A percentile compares a stretch with the other conserved stretches of the same genome.
Conservation (phyloP, 2,329 filamentous ascomycete genomes). For the Cryphonectria parasitica region DNA sequence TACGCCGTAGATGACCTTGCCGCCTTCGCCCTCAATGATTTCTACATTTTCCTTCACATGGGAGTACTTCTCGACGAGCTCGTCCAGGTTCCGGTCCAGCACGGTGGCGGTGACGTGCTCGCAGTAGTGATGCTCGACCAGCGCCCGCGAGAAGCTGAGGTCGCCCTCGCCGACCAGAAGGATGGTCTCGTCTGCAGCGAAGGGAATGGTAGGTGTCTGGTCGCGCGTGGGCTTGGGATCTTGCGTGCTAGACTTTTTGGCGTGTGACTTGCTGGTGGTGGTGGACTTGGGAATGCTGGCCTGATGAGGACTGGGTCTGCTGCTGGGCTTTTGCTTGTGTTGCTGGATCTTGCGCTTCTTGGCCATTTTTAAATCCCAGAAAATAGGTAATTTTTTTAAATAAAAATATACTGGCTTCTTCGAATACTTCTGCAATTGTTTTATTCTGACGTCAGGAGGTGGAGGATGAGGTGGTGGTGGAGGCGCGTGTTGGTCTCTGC, state of each 20-base stretch:
- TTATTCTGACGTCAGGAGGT: background rate
- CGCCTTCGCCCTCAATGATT: conserved; percentile 50
- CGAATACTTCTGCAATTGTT: background rate
- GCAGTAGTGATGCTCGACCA: conserved; percentile 69
- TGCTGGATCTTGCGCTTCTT: conserved; percentile 49
- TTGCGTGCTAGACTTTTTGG: conserved; percentile 27
- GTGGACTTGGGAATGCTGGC: background rate
- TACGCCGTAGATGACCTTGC: conserved; percentile 61
- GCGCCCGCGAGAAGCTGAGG: conserved; percentile 73
- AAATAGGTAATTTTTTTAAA: too few species aligned
- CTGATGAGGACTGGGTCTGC: conserved; percentile 8
- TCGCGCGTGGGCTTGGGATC: conserved; percentile 30
- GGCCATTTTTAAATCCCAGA: conserved; percentile 36
- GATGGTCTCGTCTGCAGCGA: conserved; percentile 67
- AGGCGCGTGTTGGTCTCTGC: too few species aligned
- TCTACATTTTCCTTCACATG: conserved; percentile 65
- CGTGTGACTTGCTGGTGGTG: conserved; percentile 30
- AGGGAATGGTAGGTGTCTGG: conserved; percentile 65
- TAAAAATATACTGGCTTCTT: too few species aligned
- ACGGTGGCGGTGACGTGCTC: conserved; percentile 71
- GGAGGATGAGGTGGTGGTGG: background rate
- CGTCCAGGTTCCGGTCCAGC: conserved; percentile 59
- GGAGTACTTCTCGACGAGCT: conserved; percentile 75
- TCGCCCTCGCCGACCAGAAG: conserved; percentile 81
- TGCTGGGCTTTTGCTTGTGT: conserved; percentile 23